Conservation (phyloP, 2,329 filamentous ascomycete species). For the Cordyceps javanica region DNA sequence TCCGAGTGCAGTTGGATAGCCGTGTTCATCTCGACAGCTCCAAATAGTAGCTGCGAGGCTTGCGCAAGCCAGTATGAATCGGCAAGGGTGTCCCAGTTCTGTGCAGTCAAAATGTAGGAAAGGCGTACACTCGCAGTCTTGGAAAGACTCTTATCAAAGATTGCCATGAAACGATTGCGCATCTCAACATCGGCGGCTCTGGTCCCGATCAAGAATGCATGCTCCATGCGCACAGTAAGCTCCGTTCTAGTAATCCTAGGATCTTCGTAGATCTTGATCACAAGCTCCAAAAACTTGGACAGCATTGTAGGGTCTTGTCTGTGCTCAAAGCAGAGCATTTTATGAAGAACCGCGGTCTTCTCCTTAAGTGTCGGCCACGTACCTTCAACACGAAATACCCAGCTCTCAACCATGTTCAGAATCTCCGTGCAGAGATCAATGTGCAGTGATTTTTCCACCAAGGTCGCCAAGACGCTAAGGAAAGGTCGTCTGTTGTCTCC, state of each 20-base stretch:
- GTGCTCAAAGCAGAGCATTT: conserved; percentile 95
- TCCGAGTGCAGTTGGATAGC: conserved; percentile 71
- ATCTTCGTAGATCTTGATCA: conserved; percentile 97
- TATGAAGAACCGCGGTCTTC: conserved; percentile 97
- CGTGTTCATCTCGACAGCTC: conserved; percentile 81
- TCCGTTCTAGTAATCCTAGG: conserved; percentile 92
- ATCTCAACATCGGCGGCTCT: conserved; percentile 91
- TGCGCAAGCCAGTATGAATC: conserved; percentile 98
- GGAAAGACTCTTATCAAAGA: conserved; percentile 93
- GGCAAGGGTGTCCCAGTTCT: conserved; percentile 93
- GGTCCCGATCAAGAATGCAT: conserved; percentile 94
- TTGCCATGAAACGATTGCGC: conserved; percentile 92
- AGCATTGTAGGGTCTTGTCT: conserved; percentile 77
- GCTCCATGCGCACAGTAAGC: conserved; percentile 93
- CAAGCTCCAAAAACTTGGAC: conserved; percentile 88
- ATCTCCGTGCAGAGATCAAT: conserved; percentile 86
- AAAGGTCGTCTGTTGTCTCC: conserved; percentile 89
- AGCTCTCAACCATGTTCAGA: conserved; percentile 84
- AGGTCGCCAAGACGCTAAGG: conserved; percentile 85
- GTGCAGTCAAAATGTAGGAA: conserved; percentile 80
- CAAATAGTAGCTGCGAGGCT: conserved; percentile 86
- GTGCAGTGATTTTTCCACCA: conserved; percentile 92
- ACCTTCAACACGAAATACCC: conserved; percentile 93
- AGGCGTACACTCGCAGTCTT: conserved; percentile 84
- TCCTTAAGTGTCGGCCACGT: conserved; percentile 97